These are phyloP conservation scores for Somion occarium DNA, from an alignment of 1,284 basidiomycete genomes.

Conservation along the genomic window DNA sequence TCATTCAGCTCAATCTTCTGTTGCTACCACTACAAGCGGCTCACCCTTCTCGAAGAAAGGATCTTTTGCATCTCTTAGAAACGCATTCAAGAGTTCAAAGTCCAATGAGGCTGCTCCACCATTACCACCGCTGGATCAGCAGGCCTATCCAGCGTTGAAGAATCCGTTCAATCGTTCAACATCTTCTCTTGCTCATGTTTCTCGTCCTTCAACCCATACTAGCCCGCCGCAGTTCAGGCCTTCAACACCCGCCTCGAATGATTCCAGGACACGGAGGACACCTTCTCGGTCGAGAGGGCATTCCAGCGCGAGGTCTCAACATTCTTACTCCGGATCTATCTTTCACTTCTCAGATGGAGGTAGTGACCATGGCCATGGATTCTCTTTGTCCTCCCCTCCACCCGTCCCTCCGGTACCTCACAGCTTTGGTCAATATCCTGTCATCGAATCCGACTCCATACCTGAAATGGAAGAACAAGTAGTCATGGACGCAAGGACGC, in stretches of 20 bases:
- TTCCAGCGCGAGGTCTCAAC: constrained; percentile 58
- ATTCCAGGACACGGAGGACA: constrained; percentile 36
- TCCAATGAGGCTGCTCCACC: constrained; percentile 52
- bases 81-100: constrained; percentile 78
- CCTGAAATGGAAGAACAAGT: constrained; percentile 61
- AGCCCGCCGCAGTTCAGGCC: constrained; percentile 49
- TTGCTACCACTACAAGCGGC: constrained; percentile 41
- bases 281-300: constrained; percentile 49
- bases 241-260: constrained; percentile 56
- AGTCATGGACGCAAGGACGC: constrained; percentile 67
- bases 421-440: constrained; percentile 39
- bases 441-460: constrained; percentile 46
- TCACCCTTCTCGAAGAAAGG: constrained; percentile 73
- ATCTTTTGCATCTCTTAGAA: constrained; percentile 83
- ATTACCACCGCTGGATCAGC: constrained; percentile 60
- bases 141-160: constrained; percentile 64
- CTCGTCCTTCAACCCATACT: constrained; percentile 31
- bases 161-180: constrained; percentile 78
- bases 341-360: constrained; percentile 66
- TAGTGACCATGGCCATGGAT: constrained; percentile 55
- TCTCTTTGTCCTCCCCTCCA: constrained; percentile 39
- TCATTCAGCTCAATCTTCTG: constrained; percentile 66
- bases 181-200: constrained; percentile 50
- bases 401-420: constrained; percentile 73
- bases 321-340: constrained; percentile 68